Evolutionary conservation across 1,139 yeast genomes (phyloP).

Genomic region (Yamadazyma diospyri): DNA sequence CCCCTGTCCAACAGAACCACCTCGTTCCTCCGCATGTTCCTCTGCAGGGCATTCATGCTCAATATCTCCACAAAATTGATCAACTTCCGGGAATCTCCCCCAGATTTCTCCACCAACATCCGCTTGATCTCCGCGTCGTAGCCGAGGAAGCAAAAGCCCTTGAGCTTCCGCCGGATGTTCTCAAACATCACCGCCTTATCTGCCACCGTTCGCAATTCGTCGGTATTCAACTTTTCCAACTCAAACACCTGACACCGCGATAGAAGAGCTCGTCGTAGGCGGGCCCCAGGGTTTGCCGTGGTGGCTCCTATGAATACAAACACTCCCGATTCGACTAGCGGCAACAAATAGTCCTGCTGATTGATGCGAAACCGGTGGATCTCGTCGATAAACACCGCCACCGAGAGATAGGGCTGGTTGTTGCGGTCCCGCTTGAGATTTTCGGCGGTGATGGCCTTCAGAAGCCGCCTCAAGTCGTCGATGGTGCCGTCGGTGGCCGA

Average conservation of each 20-base stretch:
- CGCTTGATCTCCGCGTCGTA: constrained; percentile 2
- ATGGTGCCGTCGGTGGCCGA: constrained; percentile 41
- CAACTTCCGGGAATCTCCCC: constrained; percentile 31
- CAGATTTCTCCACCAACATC: constrained; percentile 6
- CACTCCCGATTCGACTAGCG: constrained; percentile 37
- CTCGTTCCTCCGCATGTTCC: not conserved
- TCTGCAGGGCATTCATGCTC: constrained; percentile 7
- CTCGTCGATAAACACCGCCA: constrained; percentile 43
- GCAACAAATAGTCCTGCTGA: constrained; percentile 43
- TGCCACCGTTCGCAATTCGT: constrained; percentile 22
- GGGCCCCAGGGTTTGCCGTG: constrained; percentile 27
- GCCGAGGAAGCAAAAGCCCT: constrained; percentile 6
- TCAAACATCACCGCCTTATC: constrained; percentile 25
- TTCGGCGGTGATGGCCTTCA: constrained; percentile 21
- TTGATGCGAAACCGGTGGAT: constrained; percentile 37
- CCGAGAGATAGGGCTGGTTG: constrained; percentile 18
- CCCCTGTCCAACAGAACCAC: not conserved
- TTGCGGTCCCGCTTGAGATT: constrained; percentile 18
- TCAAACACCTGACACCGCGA: constrained; percentile 41
- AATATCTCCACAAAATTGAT: constrained; percentile 19
- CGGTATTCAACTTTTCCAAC: constrained; percentile 17
- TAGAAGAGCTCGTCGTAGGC: constrained; percentile 36
- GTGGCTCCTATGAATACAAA: constrained; percentile 48
- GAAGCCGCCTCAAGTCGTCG: constrained; percentile 25
- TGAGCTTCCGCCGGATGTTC: constrained; percentile 22